Evolutionary conservation across 2,329 filamentous ascomycete species (phyloP).

Genomic region (Sporothrix schenckii): DNA sequence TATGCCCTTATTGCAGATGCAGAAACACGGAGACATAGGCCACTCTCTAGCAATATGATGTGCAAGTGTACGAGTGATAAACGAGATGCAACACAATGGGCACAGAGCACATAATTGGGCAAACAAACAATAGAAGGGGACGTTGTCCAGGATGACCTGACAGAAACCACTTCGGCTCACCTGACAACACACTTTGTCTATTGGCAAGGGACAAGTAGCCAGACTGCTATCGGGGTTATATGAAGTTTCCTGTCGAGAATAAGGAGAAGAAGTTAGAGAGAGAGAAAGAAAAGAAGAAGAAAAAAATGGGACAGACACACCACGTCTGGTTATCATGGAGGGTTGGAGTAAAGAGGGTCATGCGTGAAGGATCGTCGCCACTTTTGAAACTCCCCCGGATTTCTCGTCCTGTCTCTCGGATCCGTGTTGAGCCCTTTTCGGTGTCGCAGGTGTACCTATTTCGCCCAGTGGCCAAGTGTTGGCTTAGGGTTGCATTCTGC

Average conservation of each 20-base stretch:
- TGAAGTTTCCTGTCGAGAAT: background rate
- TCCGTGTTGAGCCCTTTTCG: conserved; percentile 43
- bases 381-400: conserved; percentile 28
- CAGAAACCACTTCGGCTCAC: background rate
- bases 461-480: background rate
- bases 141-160: background rate
- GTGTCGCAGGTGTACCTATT: background rate
- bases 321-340: conserved; percentile 22
- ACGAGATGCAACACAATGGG: background rate
- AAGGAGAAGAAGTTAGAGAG: background rate
- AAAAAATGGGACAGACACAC: background rate
- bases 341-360: background rate
- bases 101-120: background rate
- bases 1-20: background rate
- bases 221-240: conserved; percentile 3
- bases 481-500: background rate
- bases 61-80: background rate
- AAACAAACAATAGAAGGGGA: background rate
- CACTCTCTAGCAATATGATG: conserved; percentile 7
- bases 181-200: background rate
- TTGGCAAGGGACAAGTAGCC: background rate
- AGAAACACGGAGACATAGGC: background rate
- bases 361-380: background rate
- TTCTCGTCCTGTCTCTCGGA: conserved; percentile 22
- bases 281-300: background rate